Conservation (phyloP, 2,329 filamentous ascomycete genomes). For the Fusarium cyanostomum region DNA sequence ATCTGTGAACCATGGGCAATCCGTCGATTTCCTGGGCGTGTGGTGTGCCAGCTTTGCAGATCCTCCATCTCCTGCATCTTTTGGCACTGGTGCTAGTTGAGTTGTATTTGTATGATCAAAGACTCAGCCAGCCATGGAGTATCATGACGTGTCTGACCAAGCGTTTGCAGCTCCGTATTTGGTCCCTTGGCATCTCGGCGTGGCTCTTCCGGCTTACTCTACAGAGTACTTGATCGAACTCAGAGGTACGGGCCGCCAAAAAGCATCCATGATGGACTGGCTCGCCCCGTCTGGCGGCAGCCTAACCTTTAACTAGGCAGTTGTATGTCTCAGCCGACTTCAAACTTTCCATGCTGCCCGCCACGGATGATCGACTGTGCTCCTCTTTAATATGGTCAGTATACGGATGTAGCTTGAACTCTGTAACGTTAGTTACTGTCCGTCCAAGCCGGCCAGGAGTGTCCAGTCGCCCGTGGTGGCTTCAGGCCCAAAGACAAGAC, state of each 20-base stretch:
- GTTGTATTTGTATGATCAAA: not conserved
- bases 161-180: not conserved
- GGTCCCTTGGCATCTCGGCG: conserved; percentile 2
- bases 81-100: conserved; percentile 1
- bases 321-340: conserved; percentile 20
- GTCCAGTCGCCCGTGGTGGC: conserved; percentile 1
- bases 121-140: not conserved
- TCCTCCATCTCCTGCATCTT: conserved; percentile 21
- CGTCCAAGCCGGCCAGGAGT: not conserved
- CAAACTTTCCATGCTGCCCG: conserved; percentile 7
- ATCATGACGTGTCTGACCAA: conserved; percentile 19
- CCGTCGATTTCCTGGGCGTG: not conserved
- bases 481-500: conserved; percentile 18
- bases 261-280: conserved; percentile 1
- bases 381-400: not conserved
- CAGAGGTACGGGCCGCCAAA: not conserved
- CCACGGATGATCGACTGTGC: conserved; percentile 4
- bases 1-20: conserved; percentile 35
- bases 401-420: conserved; percentile 28
- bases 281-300: conserved; percentile 16
- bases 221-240: not conserved
- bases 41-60: conserved; percentile 34
- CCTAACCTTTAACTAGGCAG: conserved; percentile 4
- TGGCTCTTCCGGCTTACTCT: conserved; percentile 6
- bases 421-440: conserved; percentile 4